Base-by-base conservation (phyloP, 1,139 yeast genomes). In the Pichia sp. region DNA sequence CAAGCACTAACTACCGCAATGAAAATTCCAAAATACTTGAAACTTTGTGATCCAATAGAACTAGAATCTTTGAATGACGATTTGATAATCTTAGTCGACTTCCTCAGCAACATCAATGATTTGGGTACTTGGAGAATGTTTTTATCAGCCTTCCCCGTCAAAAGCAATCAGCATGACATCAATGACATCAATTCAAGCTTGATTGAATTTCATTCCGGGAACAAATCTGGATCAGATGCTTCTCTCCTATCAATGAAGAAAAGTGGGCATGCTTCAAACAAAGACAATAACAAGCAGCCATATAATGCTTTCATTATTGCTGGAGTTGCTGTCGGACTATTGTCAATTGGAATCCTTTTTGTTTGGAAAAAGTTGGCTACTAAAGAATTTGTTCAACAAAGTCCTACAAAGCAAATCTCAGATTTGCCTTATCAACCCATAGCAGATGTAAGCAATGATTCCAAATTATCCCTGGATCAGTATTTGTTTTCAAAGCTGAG, bases 21-120 rank as follows among this genome's bases (percentile, higher is more conserved):
- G 8, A 53, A 54, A 49, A 56, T 56, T 10, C 58, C 58, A 42
- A 56, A 53, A 49, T 10, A 32, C 10, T 46, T 56, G 8, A 56
- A 49, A 49, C 43, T 69, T n/a, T 68, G 72, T 55, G 64, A 71
- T 45, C 70, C 72, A 6, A 66, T 82, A 26, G 69, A 70, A 44
- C 70, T 93, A 57, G 74, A 77, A 42, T 78, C 74, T 51, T 74
- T 92, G 55, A 96, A 92, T 66, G 84, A 92, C 54, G 97, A 92
- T 62, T 54, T 70, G 40, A 63, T 68, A 58, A 54, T 54, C 1
- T 57, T 69, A 49, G 65, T 69, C 50, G 67, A 68, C 49, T 66
- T 67, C 45, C 59, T 69, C 8, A 59, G 59, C 8, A 63, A 63
- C 48, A 51, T 66, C 8, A 60, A 63, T 41, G 46, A 51, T 40